A percentile compares a stretch with the other conserved stretches of the same genome.
These are phyloP conservation scores for Pyrrhoderma lamaoense DNA, from an alignment of 1,284 basidiomycete genomes.

Conservation along the genomic window DNA sequence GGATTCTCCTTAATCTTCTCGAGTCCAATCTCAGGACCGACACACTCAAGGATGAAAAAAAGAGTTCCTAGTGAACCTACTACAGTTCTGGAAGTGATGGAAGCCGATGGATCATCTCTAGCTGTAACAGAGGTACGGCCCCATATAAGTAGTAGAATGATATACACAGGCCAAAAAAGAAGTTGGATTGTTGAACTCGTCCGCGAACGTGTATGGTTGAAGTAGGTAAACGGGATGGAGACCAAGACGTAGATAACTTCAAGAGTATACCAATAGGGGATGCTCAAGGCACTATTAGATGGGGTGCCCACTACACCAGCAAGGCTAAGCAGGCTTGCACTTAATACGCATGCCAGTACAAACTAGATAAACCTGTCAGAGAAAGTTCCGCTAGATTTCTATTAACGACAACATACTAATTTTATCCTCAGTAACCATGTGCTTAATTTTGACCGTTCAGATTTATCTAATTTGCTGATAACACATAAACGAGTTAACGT, in stretches of 20 bases:
- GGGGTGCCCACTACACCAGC: slow-evolving; percentile 30
- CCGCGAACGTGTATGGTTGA: slow-evolving; percentile 74
- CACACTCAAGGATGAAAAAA: slow-evolving; percentile 63
- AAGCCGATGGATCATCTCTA: slow-evolving; percentile 25
- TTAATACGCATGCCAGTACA: slow-evolving; percentile 37
- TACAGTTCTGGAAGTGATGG: slow-evolving; percentile 43
- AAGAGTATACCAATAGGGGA: slow-evolving; percentile 51
- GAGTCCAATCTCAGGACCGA: slow-evolving; percentile 55
- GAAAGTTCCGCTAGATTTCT: no score
- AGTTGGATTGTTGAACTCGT: slow-evolving; percentile 73
- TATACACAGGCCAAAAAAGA: slow-evolving; percentile 78
- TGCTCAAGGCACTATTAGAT: slow-evolving; percentile 35
- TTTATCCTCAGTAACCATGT: slow-evolving; percentile 49
- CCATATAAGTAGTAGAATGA: slow-evolving; percentile 48
- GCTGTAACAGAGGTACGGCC: slow-evolving; percentile 41
- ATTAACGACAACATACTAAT: slow-evolving; percentile 41
- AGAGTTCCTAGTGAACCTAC: slow-evolving; percentile 44
- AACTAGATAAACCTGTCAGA: slow-evolving; percentile 29
- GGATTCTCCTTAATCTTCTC: slow-evolving; percentile 61
- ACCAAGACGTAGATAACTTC: slow-evolving; percentile 46
- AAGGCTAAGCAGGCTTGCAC: slow-evolving; percentile 34
- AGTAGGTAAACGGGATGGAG: slow-evolving; percentile 43
- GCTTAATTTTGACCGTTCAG: slow-evolving; percentile 33
- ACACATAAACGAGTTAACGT: no score
- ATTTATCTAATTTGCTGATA: no score